Base-by-base conservation (phyloP, 371 early-diverging fungal genomes). In the Mortierella sp. region DNA sequence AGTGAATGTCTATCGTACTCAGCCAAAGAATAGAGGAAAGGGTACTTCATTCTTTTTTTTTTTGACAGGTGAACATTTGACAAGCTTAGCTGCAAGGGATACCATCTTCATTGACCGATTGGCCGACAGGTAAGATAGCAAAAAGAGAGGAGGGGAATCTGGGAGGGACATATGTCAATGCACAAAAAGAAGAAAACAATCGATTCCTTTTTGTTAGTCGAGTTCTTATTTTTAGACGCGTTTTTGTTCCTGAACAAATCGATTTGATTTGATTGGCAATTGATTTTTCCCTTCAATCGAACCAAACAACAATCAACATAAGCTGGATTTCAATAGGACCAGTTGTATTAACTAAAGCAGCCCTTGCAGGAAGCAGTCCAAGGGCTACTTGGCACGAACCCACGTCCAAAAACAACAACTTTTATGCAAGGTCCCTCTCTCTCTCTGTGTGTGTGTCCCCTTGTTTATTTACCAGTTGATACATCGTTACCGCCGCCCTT, bases 331-430 rank as follows among this genome's bases (percentile, higher is more conserved):
- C 31, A 29, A 14, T 16, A 14, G 5, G 26, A 26, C 2, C 2
- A 47, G 11, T n/a, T n/a, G n/a, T n/a, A n/a, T n/a, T n/a, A 47
- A 22, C 22, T 3, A 4, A 26, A 53, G 16, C 58, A 34, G 58
- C 58, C 58, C 58, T 58, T 58, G 58, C 58, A 58, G 34, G 16
- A 34, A 58, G 58, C 58, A 58, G 58, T 19, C 58, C 58, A 58
- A 58, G 58, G 34, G 58, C 58, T 58, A 58, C 58, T 58, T 58
- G 58, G 58, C 58, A 58, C 58, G 58, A 58, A 58, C 58, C 58
- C 58, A 58, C 58, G 29, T 8, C 53, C 7, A 19, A 58, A 5
- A 34, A 2, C n/a, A 52, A 52, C 52, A 58, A 58, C 4, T 8
- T 13, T 58, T 19, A 58, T 58, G 58, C 58, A 58, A 58, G 31